Evolutionary conservation across 129 eudicot species (phyloP).

Genomic region (Heracleum sosnowskyi): DNA sequence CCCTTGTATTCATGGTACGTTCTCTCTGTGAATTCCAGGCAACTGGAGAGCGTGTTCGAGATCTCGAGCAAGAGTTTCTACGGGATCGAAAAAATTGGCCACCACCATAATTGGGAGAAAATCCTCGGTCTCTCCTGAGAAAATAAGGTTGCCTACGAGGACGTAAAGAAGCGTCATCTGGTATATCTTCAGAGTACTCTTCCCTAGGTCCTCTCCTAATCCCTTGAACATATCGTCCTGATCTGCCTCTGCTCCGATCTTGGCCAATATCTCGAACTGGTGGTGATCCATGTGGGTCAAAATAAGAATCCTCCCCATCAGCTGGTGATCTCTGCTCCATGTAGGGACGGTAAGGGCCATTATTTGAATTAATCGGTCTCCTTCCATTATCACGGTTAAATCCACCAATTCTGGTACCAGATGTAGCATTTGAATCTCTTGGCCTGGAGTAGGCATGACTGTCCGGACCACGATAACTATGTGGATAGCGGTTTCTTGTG

Average conservation of each 20-base stretch:
- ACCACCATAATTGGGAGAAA: conserved; percentile 37
- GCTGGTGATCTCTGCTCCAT: conserved; percentile 39
- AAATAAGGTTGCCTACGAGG: conserved; percentile 27
- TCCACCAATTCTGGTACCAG: conserved; percentile 26
- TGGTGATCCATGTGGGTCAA: conserved; percentile 27
- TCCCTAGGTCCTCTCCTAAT: conserved; percentile 47
- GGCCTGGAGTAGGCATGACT: conserved; percentile 34
- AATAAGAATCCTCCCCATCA: conserved; percentile 42
- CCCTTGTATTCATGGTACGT: conserved; percentile 24
- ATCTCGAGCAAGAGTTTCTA: conserved; percentile 59
- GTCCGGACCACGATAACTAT: conserved; percentile 19
- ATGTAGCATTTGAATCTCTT: conserved; percentile 26
- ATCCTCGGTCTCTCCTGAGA: conserved; percentile 34
- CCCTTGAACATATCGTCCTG: conserved; percentile 32
- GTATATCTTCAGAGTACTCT: conserved; percentile 32
- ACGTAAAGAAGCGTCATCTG: conserved; percentile 15
- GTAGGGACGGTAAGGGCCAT: conserved; percentile 28
- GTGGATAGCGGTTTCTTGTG: conserved; percentile 29
- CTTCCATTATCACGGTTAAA: conserved; percentile 22
- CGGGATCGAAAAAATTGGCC: conserved; percentile 25
- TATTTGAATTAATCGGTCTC: conserved; percentile 27
- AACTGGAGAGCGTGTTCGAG: conserved; percentile 63
- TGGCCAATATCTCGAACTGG: conserved; percentile 30
- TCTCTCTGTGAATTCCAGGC: conserved; percentile 50
- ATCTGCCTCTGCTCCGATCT: conserved; percentile 36